Base-by-base conservation (phyloP, 176 grass and related monocot genomes). In the Juncus inflexus region DNA sequence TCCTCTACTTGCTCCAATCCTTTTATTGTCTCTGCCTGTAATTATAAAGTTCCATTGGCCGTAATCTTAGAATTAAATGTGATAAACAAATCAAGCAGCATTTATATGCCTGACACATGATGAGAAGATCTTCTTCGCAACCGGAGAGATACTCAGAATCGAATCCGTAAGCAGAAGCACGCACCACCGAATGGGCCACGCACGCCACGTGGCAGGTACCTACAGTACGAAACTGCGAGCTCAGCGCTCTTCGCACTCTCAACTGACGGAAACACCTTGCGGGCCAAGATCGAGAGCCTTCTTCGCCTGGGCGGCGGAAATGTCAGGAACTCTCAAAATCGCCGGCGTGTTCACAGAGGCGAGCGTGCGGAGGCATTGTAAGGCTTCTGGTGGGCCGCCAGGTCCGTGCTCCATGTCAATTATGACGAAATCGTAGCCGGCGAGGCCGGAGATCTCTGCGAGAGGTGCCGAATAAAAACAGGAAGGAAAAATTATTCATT, bases 331-430 rank as follows among this genome's bases (percentile, higher is more conserved):
- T 64, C 92, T 84, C 65, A 97, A 64, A 40, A 97, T 60, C 49
- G 87, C 82, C 0, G 92, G 79, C 35, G 87, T 91, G 15, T 66
- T 69, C n/a, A 79, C 52, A 28, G 87, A 87, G 35, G 86, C 87
- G 42, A 97, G 92, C 12, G 87, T 84, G 42, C 92, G 74, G 56
- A 97, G 85, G 71, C 87, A 97, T 35, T 88, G 57, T 37, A 97
- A 76, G 5, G 92, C 82, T 14, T 97, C 92, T 37, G 79, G n/a
- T 42, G 91, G 76, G 55, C 92, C 82, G 6, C 92, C 92, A 0
- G 82, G 79, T 9, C 92, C 92, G 74, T 97, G 92, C 77, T 97
- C 92, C 79, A 97, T 81, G 73, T 97, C 92, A 9, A 97, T 60
- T 15, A 91, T 80, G 52, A 83, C 85, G 62, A 91, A 97, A 74